phyloP scores from a whole-genome alignment of 257 asterid species.

The Pogostemon cablin region DNA sequence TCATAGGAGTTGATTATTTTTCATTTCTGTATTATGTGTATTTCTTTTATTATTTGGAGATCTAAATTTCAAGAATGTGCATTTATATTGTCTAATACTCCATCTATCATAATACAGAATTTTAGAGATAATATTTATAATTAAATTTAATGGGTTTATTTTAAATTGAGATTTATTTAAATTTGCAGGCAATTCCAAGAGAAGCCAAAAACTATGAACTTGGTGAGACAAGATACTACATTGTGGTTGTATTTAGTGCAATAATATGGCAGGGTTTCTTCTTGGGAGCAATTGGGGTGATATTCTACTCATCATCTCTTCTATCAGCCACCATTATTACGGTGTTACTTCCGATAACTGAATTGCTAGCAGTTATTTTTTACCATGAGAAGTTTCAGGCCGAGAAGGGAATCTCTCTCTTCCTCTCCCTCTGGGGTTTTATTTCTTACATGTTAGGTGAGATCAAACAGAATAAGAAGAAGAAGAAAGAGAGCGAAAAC shows the following conservation, averaged over 20 bases:
- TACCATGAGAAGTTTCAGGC: conserved; percentile 45
- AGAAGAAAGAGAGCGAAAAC: background rate
- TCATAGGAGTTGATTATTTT: no score
- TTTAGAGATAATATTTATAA: no score
- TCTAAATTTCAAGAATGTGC: no score
- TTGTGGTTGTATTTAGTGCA: conserved; percentile 40
- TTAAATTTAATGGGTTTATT: no score
- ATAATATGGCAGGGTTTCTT: conserved; percentile 48
- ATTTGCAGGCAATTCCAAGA: conserved; percentile 48
- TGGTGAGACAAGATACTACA: conserved; percentile 52
- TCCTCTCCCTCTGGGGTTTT: conserved; percentile 51
- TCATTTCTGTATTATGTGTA: no score
- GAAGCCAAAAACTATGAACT: conserved; percentile 46
- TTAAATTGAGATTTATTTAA: background rate
- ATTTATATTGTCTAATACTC: no score
- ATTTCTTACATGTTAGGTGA: conserved; percentile 42
- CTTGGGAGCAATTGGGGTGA: conserved; percentile 52
- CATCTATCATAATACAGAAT: no score
- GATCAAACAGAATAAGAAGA: conserved; percentile 18
- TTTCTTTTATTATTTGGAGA: no score
- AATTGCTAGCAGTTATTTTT: conserved; percentile 41
- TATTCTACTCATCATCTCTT: conserved; percentile 49
- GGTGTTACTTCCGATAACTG: conserved; percentile 36
- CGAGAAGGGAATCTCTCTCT: conserved; percentile 45
- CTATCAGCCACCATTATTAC: conserved; percentile 40